phyloP scores from a whole-genome alignment of 2,329 filamentous ascomycete species.

The Exophiala bonariae region DNA sequence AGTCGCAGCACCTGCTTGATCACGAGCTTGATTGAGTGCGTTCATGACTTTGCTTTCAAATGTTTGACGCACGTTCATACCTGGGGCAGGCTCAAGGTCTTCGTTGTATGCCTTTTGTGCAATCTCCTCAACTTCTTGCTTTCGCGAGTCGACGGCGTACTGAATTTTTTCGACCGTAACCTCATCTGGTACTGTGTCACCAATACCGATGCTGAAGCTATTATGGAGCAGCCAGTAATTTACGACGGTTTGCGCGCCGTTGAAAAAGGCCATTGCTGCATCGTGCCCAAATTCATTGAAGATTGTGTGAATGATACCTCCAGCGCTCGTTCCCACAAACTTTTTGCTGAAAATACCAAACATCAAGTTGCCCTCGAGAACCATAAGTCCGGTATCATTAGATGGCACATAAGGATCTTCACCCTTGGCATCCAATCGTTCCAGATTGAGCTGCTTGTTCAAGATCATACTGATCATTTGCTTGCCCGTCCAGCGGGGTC shows the following conservation, averaged over 20 bases:
- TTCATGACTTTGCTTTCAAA: constrained; percentile 98
- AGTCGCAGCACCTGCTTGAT: constrained; percentile 89
- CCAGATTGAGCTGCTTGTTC: constrained; percentile 77
- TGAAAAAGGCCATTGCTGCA: constrained; percentile 91
- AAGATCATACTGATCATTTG: constrained; percentile 95
- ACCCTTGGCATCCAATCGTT: constrained; percentile 63
- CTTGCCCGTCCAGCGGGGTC: constrained; percentile 95
- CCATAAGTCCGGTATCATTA: constrained; percentile 75
- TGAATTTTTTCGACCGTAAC: constrained; percentile 83
- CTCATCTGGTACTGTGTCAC: constrained; percentile 92
- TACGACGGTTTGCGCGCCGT: constrained; percentile 89
- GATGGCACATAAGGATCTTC: constrained; percentile 59
- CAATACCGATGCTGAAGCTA: constrained; percentile 96
- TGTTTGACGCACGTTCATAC: constrained; percentile 98
- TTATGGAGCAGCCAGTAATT: constrained; percentile 97
- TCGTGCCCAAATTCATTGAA: constrained; percentile 91
- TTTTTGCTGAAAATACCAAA: constrained; percentile 93
- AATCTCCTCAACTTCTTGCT: constrained; percentile 74
- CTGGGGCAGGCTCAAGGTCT: constrained; percentile 84
- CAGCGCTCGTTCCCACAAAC: constrained; percentile 82
- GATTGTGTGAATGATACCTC: constrained; percentile 91
- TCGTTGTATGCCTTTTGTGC: constrained; percentile 81
- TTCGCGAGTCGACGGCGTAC: constrained; percentile 75
- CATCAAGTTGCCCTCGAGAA: constrained; percentile 84
- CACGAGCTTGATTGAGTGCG: constrained; percentile 91